Evolutionary conservation across 176 grass and related monocot species (phyloP), one percentile per base, ranked within the genome.

Genomic region (Carex kokanica): DNA sequence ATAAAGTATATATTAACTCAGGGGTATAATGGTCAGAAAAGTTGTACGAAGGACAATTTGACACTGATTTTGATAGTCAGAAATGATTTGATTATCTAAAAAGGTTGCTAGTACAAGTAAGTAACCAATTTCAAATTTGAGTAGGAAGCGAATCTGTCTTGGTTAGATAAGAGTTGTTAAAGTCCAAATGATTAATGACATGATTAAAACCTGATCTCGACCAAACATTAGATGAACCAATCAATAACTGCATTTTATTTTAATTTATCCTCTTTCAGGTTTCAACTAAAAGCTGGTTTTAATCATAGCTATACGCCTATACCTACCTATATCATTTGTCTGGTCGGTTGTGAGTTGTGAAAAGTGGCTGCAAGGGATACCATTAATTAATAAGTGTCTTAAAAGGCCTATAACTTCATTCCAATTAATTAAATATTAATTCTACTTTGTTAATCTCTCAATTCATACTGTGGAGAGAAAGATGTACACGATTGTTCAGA

Each of bases 171-270:
- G 2, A 25, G 47, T 74, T 16, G 72, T 75, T 75, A 54, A 73
- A 78, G 51, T 78, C 25, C 73, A 56, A 31, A 78, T 78, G 47
- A 78, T 78, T 78, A 32, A 78, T 55, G 73, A 71, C 13, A 75
- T 75, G 72, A 75, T 75, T 75, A 75, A 29, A 13, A 13, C 24
- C 12, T 56, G 49, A 78, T 78, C 2, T 56, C 52, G 51, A 78
- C 51, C 25, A 78, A 56, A 56, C 5, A 34, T 56, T 56, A 31
- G 73, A 78, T 32, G 0, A 78, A 78, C 23, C 5, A 53, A 75
- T 53, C 8, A 10, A 2, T 55, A 78, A 56, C 13, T 54, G 13
- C 17, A 56, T 78, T 78, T 77, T 10, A 43, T 71, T 17, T 24
- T 38, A 38, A 18, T 25, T 5, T 8, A 69, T 69, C 16, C 16